Conservation (phyloP, 2,329 filamentous ascomycete genomes). For the Chrysoporthe deuterocubensis region DNA sequence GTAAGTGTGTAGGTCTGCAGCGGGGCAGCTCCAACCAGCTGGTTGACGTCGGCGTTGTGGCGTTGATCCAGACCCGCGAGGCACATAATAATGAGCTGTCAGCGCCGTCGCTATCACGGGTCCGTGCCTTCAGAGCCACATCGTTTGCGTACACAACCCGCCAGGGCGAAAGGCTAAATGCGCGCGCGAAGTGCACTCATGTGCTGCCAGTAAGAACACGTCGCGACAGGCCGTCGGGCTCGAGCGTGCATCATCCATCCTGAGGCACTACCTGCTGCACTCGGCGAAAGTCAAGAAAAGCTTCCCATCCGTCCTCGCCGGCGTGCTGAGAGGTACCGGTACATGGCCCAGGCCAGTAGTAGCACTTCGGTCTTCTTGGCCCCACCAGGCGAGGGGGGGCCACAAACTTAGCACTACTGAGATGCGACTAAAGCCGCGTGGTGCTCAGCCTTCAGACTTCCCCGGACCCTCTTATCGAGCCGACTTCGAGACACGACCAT, state of each 20-base stretch:
- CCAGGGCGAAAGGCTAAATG: too few relatives aligned
- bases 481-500: slow-evolving; percentile 14
- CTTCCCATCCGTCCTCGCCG: too few relatives aligned
- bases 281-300: neutral
- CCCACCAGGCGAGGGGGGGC: neutral
- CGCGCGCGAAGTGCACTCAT: too few relatives aligned
- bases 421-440: slow-evolving; percentile 5
- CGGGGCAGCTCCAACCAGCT: neutral
- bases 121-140: too few relatives aligned
- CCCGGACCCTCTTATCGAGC: slow-evolving; percentile 9
- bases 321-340: neutral
- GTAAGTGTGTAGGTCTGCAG: neutral
- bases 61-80: neutral
- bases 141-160: too few relatives aligned
- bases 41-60: neutral
- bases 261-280: neutral
- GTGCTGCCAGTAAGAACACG: too few relatives aligned
- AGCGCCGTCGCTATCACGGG: too few relatives aligned
- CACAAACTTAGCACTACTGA: neutral
- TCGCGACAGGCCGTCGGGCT: neutral
- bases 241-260: neutral
- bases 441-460: slow-evolving; percentile 9
- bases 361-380: neutral
- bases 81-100: neutral
- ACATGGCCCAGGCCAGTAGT: neutral